Evolutionary conservation across 2,329 filamentous ascomycete genomes (phyloP), one percentile per base, ranked within the genome.

Genomic region (Cladophialophora carrionii): DNA sequence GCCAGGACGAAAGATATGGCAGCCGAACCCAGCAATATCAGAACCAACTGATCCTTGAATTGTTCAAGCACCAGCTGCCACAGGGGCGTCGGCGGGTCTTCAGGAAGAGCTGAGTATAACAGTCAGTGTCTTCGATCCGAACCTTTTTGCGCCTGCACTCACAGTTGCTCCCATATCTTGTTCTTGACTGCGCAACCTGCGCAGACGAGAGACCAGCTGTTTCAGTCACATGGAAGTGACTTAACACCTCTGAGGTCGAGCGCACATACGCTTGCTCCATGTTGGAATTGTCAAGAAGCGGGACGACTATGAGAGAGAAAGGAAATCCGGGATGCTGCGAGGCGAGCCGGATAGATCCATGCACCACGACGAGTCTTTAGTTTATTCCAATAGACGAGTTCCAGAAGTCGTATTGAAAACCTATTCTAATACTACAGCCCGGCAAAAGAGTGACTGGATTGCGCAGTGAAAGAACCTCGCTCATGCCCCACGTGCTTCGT

Each of bases 61-160:
- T 99, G 95, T 80, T 99, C 95, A 65, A 99, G 85, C 62, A 99
- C 91, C 69, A 99, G 88, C 80, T 98, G 87, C 95, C 94, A 99
- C 55, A 99, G 78, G 46, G 95, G 95, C 34, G 95, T 99, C 2
- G 95, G 92, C 61, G 95, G 95, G 71, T 99, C 95, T 81, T 99
- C 95, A 53, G 87, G 85, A 62, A 91, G 83, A 63, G 88, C 88
- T 91, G 68, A 57, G 62, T 62, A 32, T 63, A 69, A 43, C 52
- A 63, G 65, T 74, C 68, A 73, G 56, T 49, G 37, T 20, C 37
- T 8, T 41, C n/a, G 37, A 14, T 43, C n/a, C n/a, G 2, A 32
- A 57, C 4, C 24, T 20, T 32, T 8, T 31, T 58, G 46, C 34
- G 22, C 24, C 52, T 57, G 54, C 32, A 75, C 78, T 72, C 75